Evolutionary conservation across 768 basidiomycete species (phyloP).

Genomic region (Fibroporia radiculosa): DNA sequence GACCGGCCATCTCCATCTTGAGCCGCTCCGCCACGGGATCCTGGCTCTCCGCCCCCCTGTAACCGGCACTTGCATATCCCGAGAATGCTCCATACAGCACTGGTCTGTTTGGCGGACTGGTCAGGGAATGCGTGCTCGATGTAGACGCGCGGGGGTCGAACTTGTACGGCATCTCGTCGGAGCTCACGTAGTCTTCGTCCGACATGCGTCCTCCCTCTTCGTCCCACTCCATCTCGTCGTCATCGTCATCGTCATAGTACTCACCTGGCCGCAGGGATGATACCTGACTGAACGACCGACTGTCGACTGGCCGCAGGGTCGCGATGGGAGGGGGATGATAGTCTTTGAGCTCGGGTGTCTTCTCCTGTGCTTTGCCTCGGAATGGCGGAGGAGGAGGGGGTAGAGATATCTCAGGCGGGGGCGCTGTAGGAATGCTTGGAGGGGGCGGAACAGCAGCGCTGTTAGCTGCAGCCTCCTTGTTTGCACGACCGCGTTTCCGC

Average conservation of each 20-base stretch:
- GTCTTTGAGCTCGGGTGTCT: slow-evolving; percentile 1
- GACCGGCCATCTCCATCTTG: slow-evolving; percentile 53
- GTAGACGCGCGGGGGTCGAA: slow-evolving; percentile 27
- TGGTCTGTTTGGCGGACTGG: slow-evolving; percentile 6
- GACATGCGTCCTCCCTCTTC: slow-evolving; percentile 16
- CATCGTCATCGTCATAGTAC: slow-evolving; percentile 31
- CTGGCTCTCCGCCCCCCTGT: slow-evolving; percentile 17
- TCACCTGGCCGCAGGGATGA: slow-evolving; percentile 22
- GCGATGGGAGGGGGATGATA: slow-evolving; percentile 7
- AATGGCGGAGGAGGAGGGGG: slow-evolving; percentile 2
- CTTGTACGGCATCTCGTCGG: slow-evolving; percentile 43
- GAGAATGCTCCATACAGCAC: slow-evolving; percentile 22
- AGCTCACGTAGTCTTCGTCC: slow-evolving; percentile 52
- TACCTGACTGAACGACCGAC: slow-evolving; percentile 16
- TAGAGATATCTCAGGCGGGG: background rate
- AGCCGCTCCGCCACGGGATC: slow-evolving; percentile 49
- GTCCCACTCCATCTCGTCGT: slow-evolving; percentile 30
- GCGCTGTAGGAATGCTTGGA: background rate
- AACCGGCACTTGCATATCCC: slow-evolving; percentile 6
- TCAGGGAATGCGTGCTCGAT: background rate
- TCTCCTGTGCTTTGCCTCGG: slow-evolving; percentile 2
- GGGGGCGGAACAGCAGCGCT: slow-evolving; percentile 4
- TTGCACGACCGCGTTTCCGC: slow-evolving; percentile 65
- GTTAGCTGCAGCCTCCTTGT: slow-evolving; percentile 25
- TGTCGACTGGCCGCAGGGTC: slow-evolving; percentile 21